phyloP scores from a whole-genome alignment of 2,329 filamentous ascomycete species.

The Ceratocystis destructans region DNA sequence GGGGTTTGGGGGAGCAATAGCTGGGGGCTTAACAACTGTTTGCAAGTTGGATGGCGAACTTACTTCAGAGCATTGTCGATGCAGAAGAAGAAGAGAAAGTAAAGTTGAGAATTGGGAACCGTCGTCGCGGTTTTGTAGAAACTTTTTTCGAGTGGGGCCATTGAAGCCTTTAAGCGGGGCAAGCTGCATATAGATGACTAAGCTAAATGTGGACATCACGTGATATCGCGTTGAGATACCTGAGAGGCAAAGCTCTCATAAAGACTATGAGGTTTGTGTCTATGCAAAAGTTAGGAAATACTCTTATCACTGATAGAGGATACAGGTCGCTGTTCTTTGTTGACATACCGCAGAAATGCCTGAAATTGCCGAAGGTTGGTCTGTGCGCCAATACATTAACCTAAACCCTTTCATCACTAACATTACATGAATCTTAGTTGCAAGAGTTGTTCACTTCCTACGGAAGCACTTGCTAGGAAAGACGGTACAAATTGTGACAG shows the following conservation, averaged over 20 bases:
- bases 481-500: conserved; percentile 54
- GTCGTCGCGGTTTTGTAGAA: conserved; percentile 9
- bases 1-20: conserved; percentile 17
- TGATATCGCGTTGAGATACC: conserved; percentile 21
- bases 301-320: no score
- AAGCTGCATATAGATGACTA: background rate
- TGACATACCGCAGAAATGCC: conserved; percentile 33
- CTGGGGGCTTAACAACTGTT: background rate
- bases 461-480: conserved; percentile 73
- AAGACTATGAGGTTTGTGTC: no score
- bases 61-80: conserved; percentile 19
- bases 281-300: no score
- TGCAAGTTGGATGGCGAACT: conserved; percentile 24
- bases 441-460: conserved; percentile 75
- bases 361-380: conserved; percentile 46
- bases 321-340: no score
- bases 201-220: conserved; percentile 22
- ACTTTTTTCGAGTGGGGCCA: conserved; percentile 16
- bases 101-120: conserved; percentile 20
- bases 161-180: background rate
- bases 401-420: conserved; percentile 7
- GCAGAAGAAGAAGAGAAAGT: conserved; percentile 16
- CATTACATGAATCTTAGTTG: conserved; percentile 38
- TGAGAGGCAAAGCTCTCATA: no score
- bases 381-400: background rate